Base-by-base conservation (phyloP, 768 basidiomycete genomes). In the Steccherinum ochraceum region DNA sequence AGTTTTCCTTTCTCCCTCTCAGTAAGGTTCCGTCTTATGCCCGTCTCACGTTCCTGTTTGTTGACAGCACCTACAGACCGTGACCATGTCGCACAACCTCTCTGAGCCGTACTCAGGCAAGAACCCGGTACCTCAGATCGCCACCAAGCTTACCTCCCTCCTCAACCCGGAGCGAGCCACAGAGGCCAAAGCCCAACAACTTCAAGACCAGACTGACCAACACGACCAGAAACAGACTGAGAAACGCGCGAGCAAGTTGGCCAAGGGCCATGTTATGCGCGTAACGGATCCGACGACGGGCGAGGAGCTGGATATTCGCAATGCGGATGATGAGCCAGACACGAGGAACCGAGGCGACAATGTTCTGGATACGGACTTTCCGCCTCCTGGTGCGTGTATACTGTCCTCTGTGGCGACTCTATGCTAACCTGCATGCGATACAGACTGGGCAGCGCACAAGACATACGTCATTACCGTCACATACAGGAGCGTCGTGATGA, bases 211-310 rank as follows among this genome's bases (percentile, higher is more conserved):
- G 47, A 57, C 55, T 26, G 56, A 49, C 3, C 44, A 51, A 40
- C 50, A 55, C 16, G 63, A 63, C 35, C 57, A 64, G 52, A 55
- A 61, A 30, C 51, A 61, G 51, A 66, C 58, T 5, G 51, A 60
- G 57, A 56, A 58, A 54, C 51, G 50, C 2, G 61, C 62, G 3
- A 43, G 51, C 19, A 47, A 56, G 51, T 61, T 68, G 35, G 56
- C 59, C 13, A 64, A 67, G 50, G 67, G 67, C 20, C 54, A 58
- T 46, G 56, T 45, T 24, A 60, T 67, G 63, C 61, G 56, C 26
- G 74, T 75, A n/a, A 64, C 67, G 47, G 77, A 79, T 54, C 78
- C 78, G 1, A 68, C 69, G 21, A 79, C 77, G 3, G 77, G 76
- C 4, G 67, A 67, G 40, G 72, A 76, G 49, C 68, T 77, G 49